Conservation (phyloP, 2,329 filamentous ascomycete species). For the Macrophomina tecta region DNA sequence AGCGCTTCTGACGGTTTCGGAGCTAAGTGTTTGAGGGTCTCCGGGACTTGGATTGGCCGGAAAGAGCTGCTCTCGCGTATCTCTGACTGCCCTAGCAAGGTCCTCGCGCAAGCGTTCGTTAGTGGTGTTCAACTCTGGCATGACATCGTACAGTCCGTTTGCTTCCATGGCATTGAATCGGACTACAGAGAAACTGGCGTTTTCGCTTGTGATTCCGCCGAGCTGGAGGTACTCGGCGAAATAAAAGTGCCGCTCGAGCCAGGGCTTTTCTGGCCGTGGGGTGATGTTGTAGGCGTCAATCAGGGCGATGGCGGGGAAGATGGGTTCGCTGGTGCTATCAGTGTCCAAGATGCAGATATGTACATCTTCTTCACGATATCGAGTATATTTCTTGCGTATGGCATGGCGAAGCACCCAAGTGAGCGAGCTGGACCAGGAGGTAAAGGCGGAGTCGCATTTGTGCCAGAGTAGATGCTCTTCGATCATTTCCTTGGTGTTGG, state of each 20-base stretch:
- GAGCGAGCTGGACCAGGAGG: slow-evolving; percentile 21
- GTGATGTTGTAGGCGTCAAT: slow-evolving; percentile 3
- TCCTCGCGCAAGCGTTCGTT: too few relatives aligned
- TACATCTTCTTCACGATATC: background rate
- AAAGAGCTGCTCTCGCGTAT: too few relatives aligned
- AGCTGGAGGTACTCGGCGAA: slow-evolving; percentile 15
- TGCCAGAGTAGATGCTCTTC: slow-evolving; percentile 8
- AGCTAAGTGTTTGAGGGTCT: too few relatives aligned
- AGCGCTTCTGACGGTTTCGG: background rate
- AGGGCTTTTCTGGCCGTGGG: background rate
- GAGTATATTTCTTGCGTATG: background rate
- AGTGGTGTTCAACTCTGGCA: too few relatives aligned
- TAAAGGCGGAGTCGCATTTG: slow-evolving; percentile 8
- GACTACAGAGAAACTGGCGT: background rate
- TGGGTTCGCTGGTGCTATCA: background rate
- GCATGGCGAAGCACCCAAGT: slow-evolving; percentile 14
- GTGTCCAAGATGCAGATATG: slow-evolving; percentile 12
- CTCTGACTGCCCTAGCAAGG: too few relatives aligned
- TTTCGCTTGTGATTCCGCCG: background rate
- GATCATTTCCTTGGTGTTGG: slow-evolving; percentile 1
- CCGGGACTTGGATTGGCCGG: too few relatives aligned
- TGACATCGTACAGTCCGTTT: background rate
- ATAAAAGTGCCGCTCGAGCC: slow-evolving; percentile 13
- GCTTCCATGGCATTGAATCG: background rate
- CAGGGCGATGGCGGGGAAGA: slow-evolving; percentile 3